Evolutionary conservation across 2,329 filamentous ascomycete genomes (phyloP).

Genomic region (Fusarium sp.): DNA sequence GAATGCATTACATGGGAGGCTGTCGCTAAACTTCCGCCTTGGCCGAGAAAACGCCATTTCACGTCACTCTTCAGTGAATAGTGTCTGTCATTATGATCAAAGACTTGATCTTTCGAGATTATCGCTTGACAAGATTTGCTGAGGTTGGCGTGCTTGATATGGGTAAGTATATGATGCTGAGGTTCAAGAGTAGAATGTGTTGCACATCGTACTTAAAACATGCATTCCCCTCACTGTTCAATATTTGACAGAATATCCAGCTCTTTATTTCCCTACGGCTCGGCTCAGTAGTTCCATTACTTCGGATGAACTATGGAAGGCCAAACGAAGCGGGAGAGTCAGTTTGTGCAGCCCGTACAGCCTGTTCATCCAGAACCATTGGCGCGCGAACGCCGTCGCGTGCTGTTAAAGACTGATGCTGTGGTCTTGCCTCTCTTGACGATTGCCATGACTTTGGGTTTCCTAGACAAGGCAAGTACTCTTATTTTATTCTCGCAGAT

Average conservation of each 20-base stretch:
- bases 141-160: not conserved
- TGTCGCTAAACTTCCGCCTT: not conserved
- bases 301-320: not conserved
- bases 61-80: not conserved
- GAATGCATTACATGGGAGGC: not conserved
- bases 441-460: not conserved
- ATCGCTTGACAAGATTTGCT: not conserved
- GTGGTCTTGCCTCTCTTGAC: conserved; percentile 24
- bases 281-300: not conserved
- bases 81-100: not conserved
- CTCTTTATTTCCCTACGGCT: no score
- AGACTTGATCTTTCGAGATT: not conserved
- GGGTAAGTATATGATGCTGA: not conserved
- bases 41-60: not conserved
- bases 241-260: not conserved
- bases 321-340: not conserved
- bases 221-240: not conserved
- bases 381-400: not conserved
- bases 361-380: not conserved
- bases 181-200: not conserved
- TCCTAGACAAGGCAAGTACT: conserved; percentile 11
- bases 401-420: conserved; percentile 16
- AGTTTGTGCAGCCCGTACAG: not conserved
- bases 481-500: accelerated
- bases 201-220: not conserved